Conservation (phyloP, 257 asterid species). For the Solanum gracilifrons region DNA sequence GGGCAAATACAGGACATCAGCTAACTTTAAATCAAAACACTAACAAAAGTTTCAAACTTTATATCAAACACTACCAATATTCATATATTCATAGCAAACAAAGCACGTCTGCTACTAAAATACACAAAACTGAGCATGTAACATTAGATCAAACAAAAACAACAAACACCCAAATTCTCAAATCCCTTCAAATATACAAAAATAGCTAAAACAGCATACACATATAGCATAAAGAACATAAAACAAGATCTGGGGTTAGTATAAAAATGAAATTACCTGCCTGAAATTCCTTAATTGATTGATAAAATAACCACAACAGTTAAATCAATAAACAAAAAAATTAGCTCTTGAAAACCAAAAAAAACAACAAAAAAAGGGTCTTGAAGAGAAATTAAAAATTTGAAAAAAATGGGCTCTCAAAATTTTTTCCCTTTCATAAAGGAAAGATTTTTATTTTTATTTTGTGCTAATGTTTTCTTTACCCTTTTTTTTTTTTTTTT, state of each 20-base stretch:
- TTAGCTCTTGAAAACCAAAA: not conserved
- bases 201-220: not conserved
- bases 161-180: not conserved
- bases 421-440: not conserved
- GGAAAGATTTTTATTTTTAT: not conserved
- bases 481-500: not conserved
- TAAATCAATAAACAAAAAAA: not conserved
- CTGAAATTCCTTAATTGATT: conserved; percentile 7
- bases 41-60: not conserved
- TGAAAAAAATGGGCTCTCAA: not conserved
- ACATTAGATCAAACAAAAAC: not conserved
- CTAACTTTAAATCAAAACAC: not conserved
- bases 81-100: not conserved
- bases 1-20: not conserved
- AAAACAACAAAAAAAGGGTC: not conserved
- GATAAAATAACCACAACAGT: not conserved
- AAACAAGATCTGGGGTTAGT: conserved; percentile 7
- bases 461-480: not conserved
- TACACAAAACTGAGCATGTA: not conserved
- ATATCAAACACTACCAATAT: not conserved
- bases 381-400: not conserved
- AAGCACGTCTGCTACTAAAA: not conserved
- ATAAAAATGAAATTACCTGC: not conserved
- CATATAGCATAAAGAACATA: not conserved
- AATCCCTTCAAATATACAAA: not conserved